Evolutionary conservation across 73 alveolate species (phyloP).

Genomic region (Durusdinium trenchii): DNA sequence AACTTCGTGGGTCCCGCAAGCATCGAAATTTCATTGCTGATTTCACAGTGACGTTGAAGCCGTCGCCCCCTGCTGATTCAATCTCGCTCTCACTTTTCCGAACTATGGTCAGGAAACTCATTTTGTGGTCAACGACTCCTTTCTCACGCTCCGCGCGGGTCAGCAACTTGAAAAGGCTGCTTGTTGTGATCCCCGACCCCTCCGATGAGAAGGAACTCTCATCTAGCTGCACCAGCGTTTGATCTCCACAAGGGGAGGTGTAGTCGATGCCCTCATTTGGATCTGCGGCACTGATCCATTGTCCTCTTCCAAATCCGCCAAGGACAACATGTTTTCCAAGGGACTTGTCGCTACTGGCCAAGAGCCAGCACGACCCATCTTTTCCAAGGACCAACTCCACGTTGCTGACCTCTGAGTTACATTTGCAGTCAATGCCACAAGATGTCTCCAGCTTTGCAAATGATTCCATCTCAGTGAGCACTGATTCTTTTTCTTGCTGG

Average conservation of each 20-base stretch:
- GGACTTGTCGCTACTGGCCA: not conserved
- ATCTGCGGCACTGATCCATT: not conserved
- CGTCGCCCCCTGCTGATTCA: not conserved
- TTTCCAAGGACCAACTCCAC: not conserved
- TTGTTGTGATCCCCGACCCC: not conserved
- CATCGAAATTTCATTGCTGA: not conserved
- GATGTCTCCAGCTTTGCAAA: not conserved
- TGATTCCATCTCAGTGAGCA: not conserved
- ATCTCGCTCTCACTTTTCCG: not conserved
- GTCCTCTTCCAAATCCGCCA: not conserved
- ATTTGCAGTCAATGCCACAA: not conserved
- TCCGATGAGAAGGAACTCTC: not conserved
- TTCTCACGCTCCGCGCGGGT: not conserved
- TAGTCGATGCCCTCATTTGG: not conserved
- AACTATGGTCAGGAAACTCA: not conserved
- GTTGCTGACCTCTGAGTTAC: not conserved
- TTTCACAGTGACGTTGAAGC: not conserved
- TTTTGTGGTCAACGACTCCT: not conserved
- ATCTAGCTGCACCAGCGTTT: not conserved
- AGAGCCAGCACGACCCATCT: not conserved
- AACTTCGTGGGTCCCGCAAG: not conserved
- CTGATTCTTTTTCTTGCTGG: no score
- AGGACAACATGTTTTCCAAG: not conserved
- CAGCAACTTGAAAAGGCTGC: not conserved
- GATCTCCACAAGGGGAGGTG: not conserved